A percentile compares a stretch with the other conserved stretches of the same genome.
These are phyloP conservation scores for Digitaria exilis DNA, from an alignment of 202 grass and related monocot genomes.

Conservation along the genomic window DNA sequence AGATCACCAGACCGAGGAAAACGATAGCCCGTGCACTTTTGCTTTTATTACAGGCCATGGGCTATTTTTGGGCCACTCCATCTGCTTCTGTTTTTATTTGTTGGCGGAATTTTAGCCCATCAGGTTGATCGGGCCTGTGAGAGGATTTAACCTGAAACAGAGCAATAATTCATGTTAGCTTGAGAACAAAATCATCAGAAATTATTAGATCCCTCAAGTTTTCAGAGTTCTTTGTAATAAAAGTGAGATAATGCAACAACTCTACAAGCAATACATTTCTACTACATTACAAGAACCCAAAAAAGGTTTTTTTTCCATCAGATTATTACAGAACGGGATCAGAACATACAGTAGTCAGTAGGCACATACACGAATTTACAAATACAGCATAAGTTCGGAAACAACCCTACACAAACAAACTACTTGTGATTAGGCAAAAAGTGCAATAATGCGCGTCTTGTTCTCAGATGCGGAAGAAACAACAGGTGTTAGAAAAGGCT, in stretches of 20 bases:
- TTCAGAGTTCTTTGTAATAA: background rate
- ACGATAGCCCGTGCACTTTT: background rate
- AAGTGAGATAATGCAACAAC: background rate
- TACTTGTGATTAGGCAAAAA: background rate
- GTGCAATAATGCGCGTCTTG: background rate
- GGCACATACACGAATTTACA: background rate
- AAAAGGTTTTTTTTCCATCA: background rate
- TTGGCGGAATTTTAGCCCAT: background rate
- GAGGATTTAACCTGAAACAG: background rate
- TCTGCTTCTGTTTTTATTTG: background rate
- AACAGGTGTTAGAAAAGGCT: constrained; percentile 19
- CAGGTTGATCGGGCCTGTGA: background rate
- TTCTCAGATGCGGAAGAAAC: background rate
- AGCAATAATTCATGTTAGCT: background rate
- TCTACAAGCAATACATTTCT: background rate
- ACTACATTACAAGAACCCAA: background rate
- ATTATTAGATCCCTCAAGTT: background rate
- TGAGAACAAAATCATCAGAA: background rate
- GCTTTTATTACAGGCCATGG: no score
- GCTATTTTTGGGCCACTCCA: no score
- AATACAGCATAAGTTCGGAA: background rate
- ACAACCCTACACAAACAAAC: constrained; percentile 16
- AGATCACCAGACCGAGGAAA: no score
- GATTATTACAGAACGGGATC: background rate
- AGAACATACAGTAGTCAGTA: background rate